These are phyloP conservation scores for Citrus australasica DNA, from an alignment of 345 rosid genomes.

Conservation along the genomic window DNA sequence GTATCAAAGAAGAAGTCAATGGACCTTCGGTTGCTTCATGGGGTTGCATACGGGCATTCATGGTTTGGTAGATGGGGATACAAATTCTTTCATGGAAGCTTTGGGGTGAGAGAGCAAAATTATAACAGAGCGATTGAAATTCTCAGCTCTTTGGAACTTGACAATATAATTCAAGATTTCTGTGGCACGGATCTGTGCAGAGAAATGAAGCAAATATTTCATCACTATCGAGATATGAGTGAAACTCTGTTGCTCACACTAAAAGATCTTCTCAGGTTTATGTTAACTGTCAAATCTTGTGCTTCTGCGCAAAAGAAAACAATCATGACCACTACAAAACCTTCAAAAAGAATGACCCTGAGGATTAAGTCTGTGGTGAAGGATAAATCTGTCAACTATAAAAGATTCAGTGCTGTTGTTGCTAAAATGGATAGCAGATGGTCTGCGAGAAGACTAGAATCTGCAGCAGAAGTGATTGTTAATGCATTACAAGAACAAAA, in stretches of 20 bases:
- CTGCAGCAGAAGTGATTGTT: slow-evolving; percentile 78
- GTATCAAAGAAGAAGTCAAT: slow-evolving; percentile 58
- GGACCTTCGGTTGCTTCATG: slow-evolving; percentile 75
- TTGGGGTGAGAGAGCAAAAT: slow-evolving; percentile 60
- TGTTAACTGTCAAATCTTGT: slow-evolving; percentile 59
- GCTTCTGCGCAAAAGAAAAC: slow-evolving; percentile 33
- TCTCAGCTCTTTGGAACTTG: slow-evolving; percentile 58
- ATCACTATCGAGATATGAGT: slow-evolving; percentile 53
- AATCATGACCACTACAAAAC: slow-evolving; percentile 12
- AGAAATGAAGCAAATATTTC: slow-evolving; percentile 45
- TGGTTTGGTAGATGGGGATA: slow-evolving; percentile 97
- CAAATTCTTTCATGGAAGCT: slow-evolving; percentile 67
- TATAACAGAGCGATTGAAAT: slow-evolving; percentile 60
- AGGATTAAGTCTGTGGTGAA: slow-evolving; percentile 30
- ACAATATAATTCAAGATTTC: slow-evolving; percentile 46
- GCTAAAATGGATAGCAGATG: slow-evolving; percentile 71
- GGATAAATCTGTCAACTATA: slow-evolving; percentile 38
- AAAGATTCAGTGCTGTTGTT: slow-evolving; percentile 39
- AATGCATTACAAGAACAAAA: slow-evolving; percentile 54
- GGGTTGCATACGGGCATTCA: slow-evolving; percentile 80
- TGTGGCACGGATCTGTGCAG: slow-evolving; percentile 17
- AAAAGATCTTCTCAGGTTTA: slow-evolving; percentile 65
- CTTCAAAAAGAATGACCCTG: slow-evolving; percentile 15
- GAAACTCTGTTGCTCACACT: slow-evolving; percentile 58
- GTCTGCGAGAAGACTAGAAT: slow-evolving; percentile 74